These are phyloP conservation scores for Clausena lansium DNA, from an alignment of 345 rosid species.

Conservation along the genomic window DNA sequence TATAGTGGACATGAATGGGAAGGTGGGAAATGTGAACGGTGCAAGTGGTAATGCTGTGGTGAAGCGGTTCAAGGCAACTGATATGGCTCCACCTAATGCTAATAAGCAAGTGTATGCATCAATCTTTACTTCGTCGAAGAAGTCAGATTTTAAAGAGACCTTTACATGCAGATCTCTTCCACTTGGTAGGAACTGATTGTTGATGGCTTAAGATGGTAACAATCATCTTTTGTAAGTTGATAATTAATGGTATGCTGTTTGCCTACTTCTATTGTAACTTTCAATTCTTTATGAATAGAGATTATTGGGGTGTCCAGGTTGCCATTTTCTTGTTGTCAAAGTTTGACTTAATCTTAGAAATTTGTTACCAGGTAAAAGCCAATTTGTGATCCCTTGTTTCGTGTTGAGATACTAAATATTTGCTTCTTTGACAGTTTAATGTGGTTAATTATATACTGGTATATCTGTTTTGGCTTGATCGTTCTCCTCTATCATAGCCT, in stretches of 20 bases:
- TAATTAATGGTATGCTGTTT: not conserved
- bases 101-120: conserved; percentile 87
- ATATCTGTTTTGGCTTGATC: not conserved
- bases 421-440: not conserved
- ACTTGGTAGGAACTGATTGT: conserved; percentile 72
- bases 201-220: conserved; percentile 1
- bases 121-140: conserved; percentile 79
- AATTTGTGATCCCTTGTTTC: not conserved
- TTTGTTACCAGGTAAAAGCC: not conserved
- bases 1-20: conserved; percentile 43
- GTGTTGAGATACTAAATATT: not conserved
- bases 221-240: conserved; percentile 10
- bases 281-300: not conserved
- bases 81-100: conserved; percentile 71
- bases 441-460: not conserved
- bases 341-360: not conserved
- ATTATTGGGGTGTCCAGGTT: not conserved
- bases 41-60: conserved; percentile 26
- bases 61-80: conserved; percentile 67
- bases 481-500: not conserved
- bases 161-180: conserved; percentile 80
- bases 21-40: conserved; percentile 34
- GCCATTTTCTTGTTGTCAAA: not conserved
- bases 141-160: conserved; percentile 72
- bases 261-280: not conserved